Base-by-base conservation (phyloP, 2,329 filamentous ascomycete species). In the Ambrosiella cleistominuta region DNA sequence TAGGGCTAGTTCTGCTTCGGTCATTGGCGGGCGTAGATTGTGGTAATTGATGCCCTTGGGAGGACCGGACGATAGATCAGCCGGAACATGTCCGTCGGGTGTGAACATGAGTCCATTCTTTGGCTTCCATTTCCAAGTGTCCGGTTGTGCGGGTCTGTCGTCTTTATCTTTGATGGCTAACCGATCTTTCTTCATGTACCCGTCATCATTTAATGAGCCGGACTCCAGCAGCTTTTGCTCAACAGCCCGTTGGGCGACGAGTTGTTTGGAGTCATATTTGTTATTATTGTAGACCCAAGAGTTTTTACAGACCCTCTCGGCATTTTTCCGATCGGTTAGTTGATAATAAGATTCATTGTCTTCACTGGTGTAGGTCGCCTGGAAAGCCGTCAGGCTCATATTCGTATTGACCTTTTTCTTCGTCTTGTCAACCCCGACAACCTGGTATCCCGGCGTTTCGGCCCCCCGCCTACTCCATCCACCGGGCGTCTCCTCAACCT, bases 331-430 rank as follows among this genome's bases (percentile, higher is more conserved):
- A 71, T 98, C 93, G 36, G 97, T 74, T 1, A 98, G 75, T 64
- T 84, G 85, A 70, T 95, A 95, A 72, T 98, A 97, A 64, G 87
- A 94, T 67, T 96, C 93, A 66, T 97, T 97, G 68, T 98, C 93
- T 69, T 98, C 93, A 66, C 88, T 95, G 1, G 91, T 98, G 71
- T 96, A 97, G 64, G 87, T 91, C 2, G 86, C 79, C 67, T 98
- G 93, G 65, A 96, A 98, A 1, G 83, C 80, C 57, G 83, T 81
- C 1, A 98, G 76, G 37, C 57, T 55, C 60, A 61, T 61, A 27
- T 57, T 51, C 3, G 60, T 61, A 27, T 58, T 61, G 2, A 58
- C 54, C n/a, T 56, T 45, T 5, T 53, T 19, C 15, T 54, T 61
- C 11, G n/a, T 39, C 7, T 45, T 38, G 15, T 39, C 56, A 5